Evolutionary conservation across 169 alveolate species (phyloP).

Genomic region (Plasmodium sp.): DNA sequence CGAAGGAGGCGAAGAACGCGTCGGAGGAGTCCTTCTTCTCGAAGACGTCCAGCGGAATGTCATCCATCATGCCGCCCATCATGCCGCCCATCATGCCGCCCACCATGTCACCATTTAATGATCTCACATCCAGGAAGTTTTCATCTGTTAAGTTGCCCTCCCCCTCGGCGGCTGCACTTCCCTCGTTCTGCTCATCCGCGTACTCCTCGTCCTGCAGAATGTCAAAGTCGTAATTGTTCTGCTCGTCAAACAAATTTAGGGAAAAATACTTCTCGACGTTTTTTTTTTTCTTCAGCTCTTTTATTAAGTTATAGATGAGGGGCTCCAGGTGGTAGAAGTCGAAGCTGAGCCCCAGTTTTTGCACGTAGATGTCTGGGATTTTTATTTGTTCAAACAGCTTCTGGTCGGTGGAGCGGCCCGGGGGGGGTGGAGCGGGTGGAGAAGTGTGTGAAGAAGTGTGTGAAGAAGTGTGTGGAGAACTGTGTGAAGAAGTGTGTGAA

Average conservation of each 20-base stretch:
- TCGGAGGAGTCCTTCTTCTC: slow-evolving; percentile 12
- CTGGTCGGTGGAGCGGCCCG: slow-evolving; percentile 2
- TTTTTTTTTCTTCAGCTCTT: slow-evolving; percentile 39
- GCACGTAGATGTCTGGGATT: slow-evolving; percentile 26
- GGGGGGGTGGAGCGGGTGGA: too few species aligned
- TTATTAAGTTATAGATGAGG: slow-evolving; percentile 24
- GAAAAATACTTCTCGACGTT: slow-evolving; percentile 42
- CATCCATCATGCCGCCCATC: background rate
- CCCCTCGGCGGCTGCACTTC: background rate
- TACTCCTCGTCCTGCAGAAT: slow-evolving; percentile 49
- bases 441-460: too few species aligned
- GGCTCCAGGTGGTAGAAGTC: slow-evolving; percentile 43
- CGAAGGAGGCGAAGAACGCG: background rate
- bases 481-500: too few species aligned
- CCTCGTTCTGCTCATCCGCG: slow-evolving; percentile 2
- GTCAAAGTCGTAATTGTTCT: slow-evolving; percentile 20
- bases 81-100: too few species aligned
- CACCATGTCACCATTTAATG: background rate
- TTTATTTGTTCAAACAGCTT: slow-evolving; percentile 48
- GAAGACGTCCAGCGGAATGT: background rate
- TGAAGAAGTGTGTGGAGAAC: too few species aligned
- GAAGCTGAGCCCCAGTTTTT: slow-evolving; percentile 42
- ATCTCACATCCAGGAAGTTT: background rate
- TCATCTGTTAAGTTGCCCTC: background rate
- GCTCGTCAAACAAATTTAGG: slow-evolving; percentile 18